These are phyloP conservation scores for Pluteus cervinus DNA, from an alignment of 768 basidiomycete species.

Conservation along the genomic window DNA sequence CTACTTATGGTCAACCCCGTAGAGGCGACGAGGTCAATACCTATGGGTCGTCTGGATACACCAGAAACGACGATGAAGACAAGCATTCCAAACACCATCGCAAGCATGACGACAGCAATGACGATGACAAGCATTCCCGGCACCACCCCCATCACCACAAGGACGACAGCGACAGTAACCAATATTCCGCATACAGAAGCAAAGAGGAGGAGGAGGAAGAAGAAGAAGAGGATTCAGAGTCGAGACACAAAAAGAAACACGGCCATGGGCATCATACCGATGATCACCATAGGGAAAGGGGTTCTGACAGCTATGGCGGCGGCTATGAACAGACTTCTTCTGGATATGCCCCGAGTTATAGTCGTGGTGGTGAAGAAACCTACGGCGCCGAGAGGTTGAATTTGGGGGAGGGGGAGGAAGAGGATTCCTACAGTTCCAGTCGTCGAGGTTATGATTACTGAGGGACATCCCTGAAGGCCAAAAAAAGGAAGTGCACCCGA, in stretches of 20 bases:
- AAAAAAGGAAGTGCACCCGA: background rate
- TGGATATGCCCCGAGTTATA: slow-evolving; percentile 22
- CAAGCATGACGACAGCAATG: slow-evolving; percentile 5
- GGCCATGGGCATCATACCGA: slow-evolving; percentile 1
- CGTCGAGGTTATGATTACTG: too few species aligned
- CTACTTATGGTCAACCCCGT: slow-evolving; percentile 8
- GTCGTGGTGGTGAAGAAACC: background rate
- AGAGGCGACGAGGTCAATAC: slow-evolving; percentile 7
- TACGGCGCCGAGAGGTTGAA: background rate
- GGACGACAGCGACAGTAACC: slow-evolving; percentile 9
- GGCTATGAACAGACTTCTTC: slow-evolving; percentile 13
- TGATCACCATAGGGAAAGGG: background rate
- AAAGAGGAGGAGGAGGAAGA: too few species aligned
- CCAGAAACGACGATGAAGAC: too few species aligned
- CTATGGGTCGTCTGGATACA: background rate
- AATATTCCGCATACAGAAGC: slow-evolving; percentile 4
- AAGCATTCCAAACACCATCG: slow-evolving; percentile 6
- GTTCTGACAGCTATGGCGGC: slow-evolving; percentile 4
- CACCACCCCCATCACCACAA: slow-evolving; percentile 7
- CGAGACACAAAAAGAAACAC: slow-evolving; percentile 4
- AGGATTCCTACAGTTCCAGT: background rate
- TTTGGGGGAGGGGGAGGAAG: slow-evolving; percentile 1
- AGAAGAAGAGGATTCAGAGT: too few species aligned
- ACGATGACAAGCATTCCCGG: slow-evolving; percentile 1
- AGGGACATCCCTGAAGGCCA: too few species aligned